These are phyloP conservation scores for Sarocladiaceae sp. DNA, from an alignment of 2,329 filamentous ascomycete species.

Conservation along the genomic window DNA sequence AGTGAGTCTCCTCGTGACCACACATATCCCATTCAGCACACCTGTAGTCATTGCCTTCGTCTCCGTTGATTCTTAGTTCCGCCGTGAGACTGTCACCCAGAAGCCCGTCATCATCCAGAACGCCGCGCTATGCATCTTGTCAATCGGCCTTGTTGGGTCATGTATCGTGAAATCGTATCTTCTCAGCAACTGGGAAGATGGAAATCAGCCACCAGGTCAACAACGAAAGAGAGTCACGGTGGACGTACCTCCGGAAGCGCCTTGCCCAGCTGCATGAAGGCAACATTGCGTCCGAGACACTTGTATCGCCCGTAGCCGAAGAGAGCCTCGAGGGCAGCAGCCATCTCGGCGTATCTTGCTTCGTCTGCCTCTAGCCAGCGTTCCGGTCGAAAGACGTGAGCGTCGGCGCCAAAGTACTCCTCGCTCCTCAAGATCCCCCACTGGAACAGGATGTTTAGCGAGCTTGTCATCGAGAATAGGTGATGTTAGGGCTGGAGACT, in stretches of 20 bases:
- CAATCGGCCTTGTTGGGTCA: background rate
- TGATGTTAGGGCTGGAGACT: too few relatives aligned
- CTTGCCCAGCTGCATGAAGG: constrained; percentile 43
- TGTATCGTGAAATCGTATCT: background rate
- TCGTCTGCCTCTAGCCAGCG: constrained; percentile 17
- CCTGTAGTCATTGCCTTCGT: too few relatives aligned
- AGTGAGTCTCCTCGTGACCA: too few relatives aligned
- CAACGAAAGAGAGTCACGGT: background rate
- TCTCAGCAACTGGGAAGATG: background rate
- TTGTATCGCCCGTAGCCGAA: constrained; percentile 40
- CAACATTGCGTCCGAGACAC: constrained; percentile 41
- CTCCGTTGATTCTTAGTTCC: too few relatives aligned
- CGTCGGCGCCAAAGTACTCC: constrained; percentile 24
- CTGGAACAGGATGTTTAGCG: too few relatives aligned
- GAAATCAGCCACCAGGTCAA: too few relatives aligned
- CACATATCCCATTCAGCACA: too few relatives aligned
- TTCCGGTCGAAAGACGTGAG: constrained; percentile 13
- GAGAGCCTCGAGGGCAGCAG: constrained; percentile 31
- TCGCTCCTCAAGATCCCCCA: constrained; percentile 43
- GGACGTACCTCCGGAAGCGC: constrained; percentile 36
- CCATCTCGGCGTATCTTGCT: constrained; percentile 27
- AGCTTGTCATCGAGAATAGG: too few relatives aligned
- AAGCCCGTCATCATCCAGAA: constrained; percentile 7
- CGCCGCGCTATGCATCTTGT: constrained; percentile 3
- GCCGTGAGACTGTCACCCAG: constrained; percentile 5